Base-by-base conservation (phyloP, 2,329 filamentous ascomycete species). In the Dendrostoma leiphaemia region DNA sequence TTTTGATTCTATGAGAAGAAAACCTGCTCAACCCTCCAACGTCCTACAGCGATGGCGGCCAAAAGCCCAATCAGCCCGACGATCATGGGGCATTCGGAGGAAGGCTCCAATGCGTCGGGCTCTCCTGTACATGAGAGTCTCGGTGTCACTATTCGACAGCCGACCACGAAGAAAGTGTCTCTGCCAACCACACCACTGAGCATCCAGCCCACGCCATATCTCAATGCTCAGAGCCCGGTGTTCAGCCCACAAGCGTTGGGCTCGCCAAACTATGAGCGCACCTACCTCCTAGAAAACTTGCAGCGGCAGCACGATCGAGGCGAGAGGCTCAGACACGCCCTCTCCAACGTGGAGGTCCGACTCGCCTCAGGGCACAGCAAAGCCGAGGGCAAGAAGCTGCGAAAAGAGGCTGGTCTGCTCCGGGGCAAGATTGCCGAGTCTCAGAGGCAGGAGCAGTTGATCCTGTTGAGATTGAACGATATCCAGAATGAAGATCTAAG, bases 401-500 rank as follows among this genome's bases (percentile, higher is more conserved):
- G 69, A 31, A 81, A 78, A 56, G 67, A 76, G 35, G 62, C 75
- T 4, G 64, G 67, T 2, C 67, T 74, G 51, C 56, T 82, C 10
- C 72, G 65, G 44, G 67, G 66, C 48, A 73, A 72, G 54, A 71
- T 83, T 29, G 62, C 67, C n/a, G 69, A 75, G 40, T 73, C 70
- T 0, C 72, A 73, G 3, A 68, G 72, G 49, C 76, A 82, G 60
- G 75, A 83, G 60, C 72, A 67, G 50, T 60, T 67, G 15, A 72
- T 81, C 6, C 63, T 77, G 35, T 54, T 67, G 15, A 69, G 79
- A 3, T 66, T 84, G n/a, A 67, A 72, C 12, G 78, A 83, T 54
- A 60, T 84, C 13, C 69, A 74, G 31, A 64, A 76, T 15, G 78
- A 83, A 63, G 72, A 79, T 13, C 72, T 75, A 59, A 74, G 71